Evolutionary conservation across 1,284 basidiomycete genomes (phyloP).

Genomic region (Sparassis latifolia): DNA sequence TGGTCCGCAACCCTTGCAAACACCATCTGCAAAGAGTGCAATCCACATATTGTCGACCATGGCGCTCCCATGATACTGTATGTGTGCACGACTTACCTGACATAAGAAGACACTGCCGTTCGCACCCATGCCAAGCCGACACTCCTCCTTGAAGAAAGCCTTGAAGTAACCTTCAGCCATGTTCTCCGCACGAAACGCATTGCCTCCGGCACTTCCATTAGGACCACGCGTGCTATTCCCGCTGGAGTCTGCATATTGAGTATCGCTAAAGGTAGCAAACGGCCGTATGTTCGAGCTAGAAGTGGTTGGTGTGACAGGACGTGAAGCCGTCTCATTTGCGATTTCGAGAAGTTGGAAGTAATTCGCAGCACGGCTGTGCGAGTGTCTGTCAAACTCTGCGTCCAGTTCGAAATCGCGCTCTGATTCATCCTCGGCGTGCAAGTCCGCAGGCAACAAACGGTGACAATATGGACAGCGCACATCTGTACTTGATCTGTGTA

Average conservation of each 20-base stretch:
- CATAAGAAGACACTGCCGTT: slow-evolving; percentile 87
- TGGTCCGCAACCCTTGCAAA: no score
- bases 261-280: no score
- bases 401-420: slow-evolving; percentile 17
- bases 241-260: background rate
- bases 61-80: no score
- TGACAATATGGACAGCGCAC: slow-evolving; percentile 66
- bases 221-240: background rate
- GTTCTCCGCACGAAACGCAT: slow-evolving; percentile 50
- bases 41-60: no score
- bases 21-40: no score
- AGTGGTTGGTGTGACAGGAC: slow-evolving; percentile 44
- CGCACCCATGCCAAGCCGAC: slow-evolving; percentile 84
- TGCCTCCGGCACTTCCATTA: background rate
- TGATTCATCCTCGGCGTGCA: slow-evolving; percentile 22
- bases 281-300: background rate
- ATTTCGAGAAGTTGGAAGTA: slow-evolving; percentile 71
- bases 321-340: slow-evolving; percentile 57
- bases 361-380: slow-evolving; percentile 49
- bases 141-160: slow-evolving; percentile 86
- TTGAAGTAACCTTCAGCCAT: slow-evolving; percentile 83
- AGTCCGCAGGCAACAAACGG: slow-evolving; percentile 38
- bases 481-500: slow-evolving; percentile 16
- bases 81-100: slow-evolving; percentile 42
- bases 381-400: slow-evolving; percentile 10